phyloP scores from a whole-genome alignment of 163 green algal species.

The Volvox carteri region DNA sequence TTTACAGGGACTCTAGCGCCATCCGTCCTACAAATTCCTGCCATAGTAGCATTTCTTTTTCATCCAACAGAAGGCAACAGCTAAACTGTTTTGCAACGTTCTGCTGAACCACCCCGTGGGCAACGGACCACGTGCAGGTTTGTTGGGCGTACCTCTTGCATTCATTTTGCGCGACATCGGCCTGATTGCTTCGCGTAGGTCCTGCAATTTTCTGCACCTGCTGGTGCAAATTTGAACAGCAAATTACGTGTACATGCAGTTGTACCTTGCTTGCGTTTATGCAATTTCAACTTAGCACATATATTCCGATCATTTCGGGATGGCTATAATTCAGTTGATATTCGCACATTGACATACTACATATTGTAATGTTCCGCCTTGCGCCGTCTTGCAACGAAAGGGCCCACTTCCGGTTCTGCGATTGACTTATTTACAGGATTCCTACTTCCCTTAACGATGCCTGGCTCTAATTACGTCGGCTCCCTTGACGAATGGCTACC shows the following conservation, averaged over 20 bases:
- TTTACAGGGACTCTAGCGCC: not conserved
- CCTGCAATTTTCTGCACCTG: not conserved
- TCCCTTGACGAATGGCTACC: slow-evolving; percentile 9
- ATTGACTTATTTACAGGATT: not conserved
- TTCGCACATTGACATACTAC: too few relatives aligned
- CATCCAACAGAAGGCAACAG: not conserved
- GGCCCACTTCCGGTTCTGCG: not conserved
- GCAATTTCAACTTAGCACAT: not conserved
- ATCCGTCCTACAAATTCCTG: not conserved
- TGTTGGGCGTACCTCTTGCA: not conserved
- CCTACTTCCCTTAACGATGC: not conserved
- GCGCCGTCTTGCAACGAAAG: not conserved
- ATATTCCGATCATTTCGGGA: not conserved
- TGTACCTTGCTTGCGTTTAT: not conserved
- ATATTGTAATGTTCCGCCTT: too few relatives aligned
- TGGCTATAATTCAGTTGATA: not conserved
- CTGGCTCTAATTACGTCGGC: not conserved
- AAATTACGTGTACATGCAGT: not conserved
- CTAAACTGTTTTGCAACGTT: not conserved
- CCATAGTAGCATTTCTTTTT: not conserved
- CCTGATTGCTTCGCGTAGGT: not conserved
- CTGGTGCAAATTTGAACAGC: not conserved
- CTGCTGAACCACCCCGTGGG: not conserved
- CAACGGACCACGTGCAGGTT: not conserved
- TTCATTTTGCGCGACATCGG: not conserved